Evolutionary conservation across 345 rosid genomes (phyloP), one percentile per base, ranked within the genome.

Genomic region (Orychophragmus violaceus): DNA sequence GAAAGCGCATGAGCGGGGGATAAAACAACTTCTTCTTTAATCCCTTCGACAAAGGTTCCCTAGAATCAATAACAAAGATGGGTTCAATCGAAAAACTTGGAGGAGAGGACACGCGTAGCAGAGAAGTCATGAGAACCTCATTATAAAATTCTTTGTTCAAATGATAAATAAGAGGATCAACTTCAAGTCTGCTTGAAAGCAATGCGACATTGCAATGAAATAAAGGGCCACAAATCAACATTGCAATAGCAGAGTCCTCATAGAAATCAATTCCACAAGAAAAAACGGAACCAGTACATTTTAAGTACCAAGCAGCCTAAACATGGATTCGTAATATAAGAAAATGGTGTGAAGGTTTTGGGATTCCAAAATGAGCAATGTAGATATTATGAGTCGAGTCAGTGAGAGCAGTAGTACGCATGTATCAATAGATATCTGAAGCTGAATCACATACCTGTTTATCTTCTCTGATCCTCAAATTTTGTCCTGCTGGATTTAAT

Each of bases 1-100:
- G 99, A 95, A 49, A 95, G 97, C 23, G 88, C 93, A 80, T 95
- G 99, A 59, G 97, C 99, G 73, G 99, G 95, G 68, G 99, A 95
- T 76, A 95, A 76, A 19, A 95, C 99, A 77, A 91, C 99, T 85
- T 95, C 99, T 75, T 95, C 95, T 84, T 95, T 90, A 61, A 95
- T 71, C 70, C 99, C 99, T 76, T 95, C 99, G 33, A 95, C 92
- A 78, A 84, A 95, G 69, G 96, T 95, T 80, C 99, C 99, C 99
- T 95, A 65, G 12, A 63, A 79, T 59, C 49, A 75, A 46, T 23
- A 36, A 57, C 17, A 60, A 62, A 35, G 19, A 60, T 42, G 18
- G 3, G 21, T 18, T 64, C 29, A 48, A 29, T 4, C 11, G 3
- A 22, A 50, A 50, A 27, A 49, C 29, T 64, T 19, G 28, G 39